Evolutionary conservation across 768 basidiomycete genomes (phyloP).

Genomic region (Lactarius hengduanensis): DNA sequence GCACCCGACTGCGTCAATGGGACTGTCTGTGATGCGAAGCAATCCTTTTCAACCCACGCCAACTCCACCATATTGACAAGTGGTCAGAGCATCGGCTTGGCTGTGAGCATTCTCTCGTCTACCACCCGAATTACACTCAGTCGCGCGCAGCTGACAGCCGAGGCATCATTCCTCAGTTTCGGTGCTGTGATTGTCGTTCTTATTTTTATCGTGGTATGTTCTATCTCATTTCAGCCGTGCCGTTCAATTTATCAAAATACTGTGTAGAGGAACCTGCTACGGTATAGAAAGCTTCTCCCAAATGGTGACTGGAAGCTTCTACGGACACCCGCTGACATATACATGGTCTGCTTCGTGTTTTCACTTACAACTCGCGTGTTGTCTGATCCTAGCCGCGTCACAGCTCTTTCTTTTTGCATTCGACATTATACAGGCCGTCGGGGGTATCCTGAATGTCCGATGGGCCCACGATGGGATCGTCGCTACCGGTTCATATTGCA

Average conservation of each 20-base stretch:
- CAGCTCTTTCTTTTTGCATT: conserved; percentile 31
- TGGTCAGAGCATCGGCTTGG: conserved; percentile 39
- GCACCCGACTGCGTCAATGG: neutral
- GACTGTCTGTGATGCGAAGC: neutral
- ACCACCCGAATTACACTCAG: neutral
- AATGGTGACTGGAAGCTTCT: conserved; percentile 32
- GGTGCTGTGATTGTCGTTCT: conserved; percentile 1
- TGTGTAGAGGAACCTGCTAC: conserved; percentile 5
- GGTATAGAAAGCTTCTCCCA: neutral
- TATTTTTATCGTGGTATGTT: conserved; percentile 12
- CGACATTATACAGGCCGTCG: conserved; percentile 41
- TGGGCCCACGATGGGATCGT: conserved; percentile 39
- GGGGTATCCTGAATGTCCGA: conserved; percentile 39
- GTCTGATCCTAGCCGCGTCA: conserved; percentile 11
- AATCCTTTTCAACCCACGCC: neutral
- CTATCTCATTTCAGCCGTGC: too few relatives aligned
- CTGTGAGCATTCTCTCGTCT: conserved; percentile 29
- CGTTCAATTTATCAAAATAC: neutral
- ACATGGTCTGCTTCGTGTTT: conserved; percentile 37
- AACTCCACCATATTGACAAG: conserved; percentile 34
- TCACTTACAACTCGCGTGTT: neutral
- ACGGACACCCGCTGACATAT: conserved; percentile 41
- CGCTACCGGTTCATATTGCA: conserved; percentile 37
- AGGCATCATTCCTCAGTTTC: conserved; percentile 31
- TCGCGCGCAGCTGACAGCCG: conserved; percentile 35